These are phyloP conservation scores for Neophaeococcomyces mojaviensis DNA, from an alignment of 2,329 filamentous ascomycete species.

Conservation along the genomic window DNA sequence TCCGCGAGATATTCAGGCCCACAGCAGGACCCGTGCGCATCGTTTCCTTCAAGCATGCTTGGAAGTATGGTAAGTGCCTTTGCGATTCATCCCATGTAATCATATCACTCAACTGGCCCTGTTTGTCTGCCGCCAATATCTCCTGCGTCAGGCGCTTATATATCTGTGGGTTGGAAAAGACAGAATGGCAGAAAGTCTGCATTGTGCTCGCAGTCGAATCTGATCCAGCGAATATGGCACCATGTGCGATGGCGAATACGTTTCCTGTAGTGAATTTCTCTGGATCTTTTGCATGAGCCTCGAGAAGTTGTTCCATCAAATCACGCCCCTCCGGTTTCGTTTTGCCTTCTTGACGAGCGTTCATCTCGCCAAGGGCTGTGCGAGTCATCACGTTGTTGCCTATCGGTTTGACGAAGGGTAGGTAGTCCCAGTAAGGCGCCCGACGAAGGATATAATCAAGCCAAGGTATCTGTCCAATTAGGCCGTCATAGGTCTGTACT, in stretches of 20 bases:
- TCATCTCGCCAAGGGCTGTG: conserved; percentile 36
- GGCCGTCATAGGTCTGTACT: conserved; percentile 25
- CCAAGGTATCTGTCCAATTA: conserved; percentile 30
- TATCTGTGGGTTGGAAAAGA: conserved; percentile 36
- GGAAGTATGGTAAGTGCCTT: conserved; percentile 36
- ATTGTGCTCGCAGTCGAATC: conserved; percentile 55
- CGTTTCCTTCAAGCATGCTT: conserved; percentile 41
- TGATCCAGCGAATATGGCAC: conserved; percentile 46
- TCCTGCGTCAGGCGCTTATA: conserved; percentile 11
- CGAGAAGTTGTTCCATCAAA: conserved; percentile 45
- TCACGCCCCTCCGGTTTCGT: conserved; percentile 40
- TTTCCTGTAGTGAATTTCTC: conserved; percentile 44
- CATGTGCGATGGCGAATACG: conserved; percentile 51
- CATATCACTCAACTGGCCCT: conserved; percentile 23
- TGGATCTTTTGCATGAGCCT: conserved; percentile 46
- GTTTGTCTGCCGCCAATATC: conserved; percentile 28
- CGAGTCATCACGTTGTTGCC: conserved; percentile 45
- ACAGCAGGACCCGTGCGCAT: conserved; percentile 41
- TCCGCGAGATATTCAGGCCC: conserved; percentile 21
- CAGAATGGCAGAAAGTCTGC: conserved; percentile 50
- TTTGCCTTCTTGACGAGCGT: conserved; percentile 36
- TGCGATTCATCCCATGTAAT: conserved; percentile 34
- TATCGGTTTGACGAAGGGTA: conserved; percentile 37
- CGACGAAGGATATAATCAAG: conserved; percentile 43
- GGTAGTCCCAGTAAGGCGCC: conserved; percentile 43